Base-by-base conservation (phyloP, 106 monocot genomes). In the Acorus calamus region DNA sequence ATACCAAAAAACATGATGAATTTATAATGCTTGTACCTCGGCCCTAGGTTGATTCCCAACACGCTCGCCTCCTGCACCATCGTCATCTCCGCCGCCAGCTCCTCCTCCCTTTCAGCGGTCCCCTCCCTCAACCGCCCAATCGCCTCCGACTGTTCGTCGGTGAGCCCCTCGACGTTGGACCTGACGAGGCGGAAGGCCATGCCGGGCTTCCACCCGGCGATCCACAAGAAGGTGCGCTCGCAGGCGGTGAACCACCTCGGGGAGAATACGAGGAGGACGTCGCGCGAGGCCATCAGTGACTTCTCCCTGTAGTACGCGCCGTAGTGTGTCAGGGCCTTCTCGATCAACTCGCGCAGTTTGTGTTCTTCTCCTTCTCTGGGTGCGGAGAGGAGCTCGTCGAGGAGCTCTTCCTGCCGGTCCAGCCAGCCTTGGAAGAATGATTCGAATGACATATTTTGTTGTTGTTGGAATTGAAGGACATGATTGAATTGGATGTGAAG, bases 221-320 rank as follows among this genome's bases (percentile, higher is more conserved):
- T 44, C 75, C 80, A 80, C 51, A 80, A 59, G 66, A 80, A 80
- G 71, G 66, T 64, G 47, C 80, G 65, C 63, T 80, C 80, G 46
- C 75, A 45, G 8, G 80, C 71, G 43, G 75, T 76, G 62, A 80
- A 76, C 66, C 71, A 80, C 13, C 43, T n/a, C 2, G 75, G 75
- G 61, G 61, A 66, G 62, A 80, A 57, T 6, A 66, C 70, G 14
- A 12, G 57, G 2, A 80, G 60, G 3, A 80, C 62, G 52, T 80
- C 66, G 46, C 49, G 58, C 47, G 74, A 53, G 46, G 79, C 79
- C 9, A 71, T 46, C 4, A 57, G 70, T 28, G 71, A 59, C 43
- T 71, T 75, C 66, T 55, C 60, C 14, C 43, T 49, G 70, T 71
- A 66, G 80, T 71, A 80, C 2, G 55, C 66, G 4, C 52, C 55